Evolutionary conservation across 768 basidiomycete species (phyloP).

Genomic region (Pisolithus albus): DNA sequence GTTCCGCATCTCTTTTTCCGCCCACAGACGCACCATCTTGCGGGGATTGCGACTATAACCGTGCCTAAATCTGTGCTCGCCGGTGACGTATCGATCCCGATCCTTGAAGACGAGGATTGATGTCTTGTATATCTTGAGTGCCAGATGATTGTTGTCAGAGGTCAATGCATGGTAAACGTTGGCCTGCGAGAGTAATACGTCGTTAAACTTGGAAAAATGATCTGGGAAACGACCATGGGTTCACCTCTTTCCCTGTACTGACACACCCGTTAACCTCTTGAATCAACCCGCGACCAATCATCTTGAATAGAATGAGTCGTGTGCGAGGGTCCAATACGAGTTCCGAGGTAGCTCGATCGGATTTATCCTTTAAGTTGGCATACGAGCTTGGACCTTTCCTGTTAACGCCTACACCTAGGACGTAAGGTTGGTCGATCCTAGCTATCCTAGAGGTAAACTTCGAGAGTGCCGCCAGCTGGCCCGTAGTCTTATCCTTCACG

Average conservation of each 20-base stretch:
- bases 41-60: constrained; percentile 91
- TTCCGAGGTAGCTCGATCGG: constrained; percentile 93
- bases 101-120: constrained; percentile 97
- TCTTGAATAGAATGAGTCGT: constrained; percentile 87
- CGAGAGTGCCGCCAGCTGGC: constrained; percentile 67
- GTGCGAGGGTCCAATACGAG: constrained; percentile 98
- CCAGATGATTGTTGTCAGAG: constrained; percentile 54
- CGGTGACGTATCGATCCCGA: constrained; percentile 92
- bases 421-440: constrained; percentile 69
- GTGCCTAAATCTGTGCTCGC: constrained; percentile 90
- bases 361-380: constrained; percentile 91
- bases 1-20: constrained; percentile 98
- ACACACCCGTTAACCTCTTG: constrained; percentile 93
- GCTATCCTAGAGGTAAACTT: constrained; percentile 73
- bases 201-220: neutral
- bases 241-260: constrained; percentile 95
- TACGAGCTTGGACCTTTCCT: constrained; percentile 86
- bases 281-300: constrained; percentile 86
- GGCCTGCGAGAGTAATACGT: constrained; percentile 45
- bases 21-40: constrained; percentile 99
- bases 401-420: constrained; percentile 68
- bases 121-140: constrained; percentile 97
- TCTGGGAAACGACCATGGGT: constrained; percentile 9
- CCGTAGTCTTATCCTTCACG: constrained; percentile 54
- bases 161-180: constrained; percentile 92